phyloP scores from a whole-genome alignment of 1,284 basidiomycete genomes.

The Puccinia triticina region DNA sequence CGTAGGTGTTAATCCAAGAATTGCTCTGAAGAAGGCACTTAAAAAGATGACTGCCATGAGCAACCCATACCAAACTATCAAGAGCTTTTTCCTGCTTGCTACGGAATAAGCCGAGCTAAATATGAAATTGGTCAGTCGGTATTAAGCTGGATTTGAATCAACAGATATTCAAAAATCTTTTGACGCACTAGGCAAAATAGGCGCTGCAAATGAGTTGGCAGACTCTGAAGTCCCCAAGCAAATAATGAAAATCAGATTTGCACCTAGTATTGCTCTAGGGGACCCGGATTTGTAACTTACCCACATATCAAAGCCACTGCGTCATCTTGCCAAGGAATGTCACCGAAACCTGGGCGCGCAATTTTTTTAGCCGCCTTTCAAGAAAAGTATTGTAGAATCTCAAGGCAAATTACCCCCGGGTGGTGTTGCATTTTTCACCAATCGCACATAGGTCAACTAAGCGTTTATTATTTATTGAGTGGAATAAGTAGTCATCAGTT shows the following conservation, averaged over 20 bases:
- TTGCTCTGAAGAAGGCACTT: constrained; percentile 48
- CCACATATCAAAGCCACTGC: constrained; percentile 50
- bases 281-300: constrained; percentile 20
- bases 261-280: not conserved
- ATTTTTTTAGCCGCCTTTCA: not conserved
- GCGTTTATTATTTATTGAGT: not conserved
- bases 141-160: not conserved
- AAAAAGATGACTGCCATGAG: constrained; percentile 49
- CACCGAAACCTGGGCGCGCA: constrained; percentile 47
- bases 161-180: not conserved
- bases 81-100: constrained; percentile 35
- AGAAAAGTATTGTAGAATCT: not conserved
- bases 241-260: not conserved
- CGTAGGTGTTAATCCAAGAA: constrained; percentile 34
- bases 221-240: constrained; percentile 25
- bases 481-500: not conserved
- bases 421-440: constrained; percentile 41
- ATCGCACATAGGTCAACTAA: constrained; percentile 39
- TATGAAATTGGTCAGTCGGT: not conserved
- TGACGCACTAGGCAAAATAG: constrained; percentile 48
- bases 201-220: constrained; percentile 52
- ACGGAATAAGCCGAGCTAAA: constrained; percentile 50
- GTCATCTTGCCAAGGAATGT: constrained; percentile 52
- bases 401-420: constrained; percentile 35
- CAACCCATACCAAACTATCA: constrained; percentile 41